phyloP scores from a whole-genome alignment of 257 asterid species.

The Catharanthus roseus region DNA sequence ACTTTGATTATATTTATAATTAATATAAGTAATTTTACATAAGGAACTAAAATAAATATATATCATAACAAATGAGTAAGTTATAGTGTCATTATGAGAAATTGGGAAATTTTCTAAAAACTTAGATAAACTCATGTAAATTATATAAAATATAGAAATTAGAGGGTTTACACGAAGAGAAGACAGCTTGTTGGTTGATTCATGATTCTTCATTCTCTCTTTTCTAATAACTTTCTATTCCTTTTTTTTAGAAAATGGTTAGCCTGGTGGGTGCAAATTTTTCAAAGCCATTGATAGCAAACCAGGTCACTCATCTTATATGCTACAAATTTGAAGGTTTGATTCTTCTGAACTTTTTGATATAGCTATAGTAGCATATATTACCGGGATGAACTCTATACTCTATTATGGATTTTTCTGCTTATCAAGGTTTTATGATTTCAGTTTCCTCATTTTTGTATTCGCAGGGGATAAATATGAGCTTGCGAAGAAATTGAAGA shows the following conservation, averaged over 20 bases:
- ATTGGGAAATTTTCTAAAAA: too few species aligned
- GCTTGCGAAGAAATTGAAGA: constrained; percentile 67
- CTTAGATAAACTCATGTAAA: too few species aligned
- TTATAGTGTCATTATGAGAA: too few species aligned
- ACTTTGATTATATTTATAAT: too few species aligned
- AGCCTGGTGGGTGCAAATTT: constrained; percentile 85
- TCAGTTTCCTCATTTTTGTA: constrained; percentile 3
- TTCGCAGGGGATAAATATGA: constrained; percentile 78
- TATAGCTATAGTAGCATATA: background rate
- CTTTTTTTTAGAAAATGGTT: constrained; percentile 66
- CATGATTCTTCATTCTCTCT: background rate
- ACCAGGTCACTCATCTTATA: constrained; percentile 84
- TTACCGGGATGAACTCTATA: background rate
- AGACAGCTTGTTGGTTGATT: background rate
- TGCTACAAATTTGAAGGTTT: constrained; percentile 95
- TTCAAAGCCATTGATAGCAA: constrained; percentile 74
- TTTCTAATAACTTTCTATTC: constrained; percentile 17
- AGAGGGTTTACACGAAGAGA: background rate
- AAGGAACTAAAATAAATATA: too few species aligned
- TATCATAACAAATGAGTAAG: too few species aligned
- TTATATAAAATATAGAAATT: too few species aligned
- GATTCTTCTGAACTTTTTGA: constrained; percentile 13
- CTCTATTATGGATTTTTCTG: background rate
- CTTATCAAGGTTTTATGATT: background rate
- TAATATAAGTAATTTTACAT: too few species aligned